Percentiles rank a stretch among this genome's conserved stretches.
Conservation (phyloP, 2,329 filamentous ascomycete species). For the Calonectria pseudoreteaudii region DNA sequence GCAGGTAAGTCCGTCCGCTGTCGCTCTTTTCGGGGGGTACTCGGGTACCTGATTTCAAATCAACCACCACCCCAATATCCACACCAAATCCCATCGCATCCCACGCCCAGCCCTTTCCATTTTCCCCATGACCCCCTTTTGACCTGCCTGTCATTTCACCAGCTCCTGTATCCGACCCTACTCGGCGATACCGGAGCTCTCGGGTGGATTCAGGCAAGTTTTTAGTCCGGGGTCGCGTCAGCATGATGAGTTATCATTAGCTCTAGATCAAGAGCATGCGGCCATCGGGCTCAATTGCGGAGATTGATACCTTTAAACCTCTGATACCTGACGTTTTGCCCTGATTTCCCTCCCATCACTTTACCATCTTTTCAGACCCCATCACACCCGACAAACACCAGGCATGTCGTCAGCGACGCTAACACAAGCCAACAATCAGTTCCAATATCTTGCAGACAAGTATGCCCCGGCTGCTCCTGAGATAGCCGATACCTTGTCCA, state of each 20-base stretch:
- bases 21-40: conserved; percentile 15
- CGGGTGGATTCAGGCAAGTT: conserved; percentile 18
- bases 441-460: conserved; percentile 74
- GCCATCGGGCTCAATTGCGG: conserved; percentile 57
- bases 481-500: conserved; percentile 74
- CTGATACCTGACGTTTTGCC: conserved; percentile 50
- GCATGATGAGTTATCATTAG: conserved; percentile 68
- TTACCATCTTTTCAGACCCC: not conserved
- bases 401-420: conserved; percentile 34
- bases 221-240: conserved; percentile 33
- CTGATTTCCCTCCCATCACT: conserved; percentile 15
- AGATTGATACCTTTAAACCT: conserved; percentile 69
- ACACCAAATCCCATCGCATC: conserved; percentile 15
- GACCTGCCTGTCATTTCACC: conserved; percentile 7
- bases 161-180: conserved; percentile 18
- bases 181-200: conserved; percentile 42
- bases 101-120: conserved; percentile 26
- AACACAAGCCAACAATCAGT: conserved; percentile 56
- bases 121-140: conserved; percentile 8
- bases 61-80: conserved; percentile 15
- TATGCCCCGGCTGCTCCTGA: conserved; percentile 74
- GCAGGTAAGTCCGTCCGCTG: conserved; percentile 62
- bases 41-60: conserved; percentile 33
- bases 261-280: conserved; percentile 85
- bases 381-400: not conserved